phyloP scores from a whole-genome alignment of 345 rosid genomes.

The Citropsis articulata region DNA sequence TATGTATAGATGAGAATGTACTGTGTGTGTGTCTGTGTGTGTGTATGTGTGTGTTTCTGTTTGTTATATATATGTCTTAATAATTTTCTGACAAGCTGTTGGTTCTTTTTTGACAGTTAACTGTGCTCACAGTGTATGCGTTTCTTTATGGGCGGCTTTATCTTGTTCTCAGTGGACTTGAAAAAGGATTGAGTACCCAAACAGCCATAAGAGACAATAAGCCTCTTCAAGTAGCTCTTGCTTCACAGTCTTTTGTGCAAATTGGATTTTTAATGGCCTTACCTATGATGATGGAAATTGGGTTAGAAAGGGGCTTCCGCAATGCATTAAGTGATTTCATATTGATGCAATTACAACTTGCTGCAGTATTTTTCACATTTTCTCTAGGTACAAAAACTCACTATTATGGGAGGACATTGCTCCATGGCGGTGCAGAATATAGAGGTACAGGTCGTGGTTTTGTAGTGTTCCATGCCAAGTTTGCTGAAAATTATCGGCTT shows the following conservation, averaged over 20 bases:
- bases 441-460: conserved; percentile 92
- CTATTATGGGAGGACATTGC: conserved; percentile 65
- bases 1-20: conserved; percentile 21
- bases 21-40: no score
- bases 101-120: conserved; percentile 38
- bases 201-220: conserved; percentile 40
- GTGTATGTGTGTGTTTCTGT: not conserved
- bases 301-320: conserved; percentile 65
- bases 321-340: conserved; percentile 60
- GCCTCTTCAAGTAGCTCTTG: conserved; percentile 60
- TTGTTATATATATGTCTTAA: not conserved
- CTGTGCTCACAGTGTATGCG: conserved; percentile 53
- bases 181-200: conserved; percentile 38
- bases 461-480: conserved; percentile 82
- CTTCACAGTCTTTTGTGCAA: conserved; percentile 70
- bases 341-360: conserved; percentile 64
- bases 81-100: not conserved
- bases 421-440: conserved; percentile 85
- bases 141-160: conserved; percentile 67
- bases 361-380: conserved; percentile 69
- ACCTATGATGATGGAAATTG: conserved; percentile 81
- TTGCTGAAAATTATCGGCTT: conserved; percentile 70
- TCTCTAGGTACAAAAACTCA: conserved; percentile 67
- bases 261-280: conserved; percentile 61
- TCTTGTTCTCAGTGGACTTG: conserved; percentile 61